Evolutionary conservation across 1,284 basidiomycete genomes (phyloP).

Genomic region (Cryptococcus depauperatus): DNA sequence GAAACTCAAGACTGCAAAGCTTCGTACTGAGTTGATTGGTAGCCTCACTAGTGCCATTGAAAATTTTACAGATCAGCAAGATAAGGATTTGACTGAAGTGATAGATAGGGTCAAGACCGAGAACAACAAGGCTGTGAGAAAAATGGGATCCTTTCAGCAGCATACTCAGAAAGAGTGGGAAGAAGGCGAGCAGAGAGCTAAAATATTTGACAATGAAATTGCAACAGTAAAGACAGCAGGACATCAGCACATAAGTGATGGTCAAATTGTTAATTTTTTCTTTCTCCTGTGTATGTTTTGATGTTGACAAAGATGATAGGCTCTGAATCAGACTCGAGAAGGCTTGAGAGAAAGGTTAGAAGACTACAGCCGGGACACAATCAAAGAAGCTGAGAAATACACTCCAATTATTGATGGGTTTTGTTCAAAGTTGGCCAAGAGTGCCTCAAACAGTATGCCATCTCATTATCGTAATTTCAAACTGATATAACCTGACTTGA

Average conservation of each 20-base stretch:
- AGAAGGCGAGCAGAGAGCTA: slow-evolving; percentile 4
- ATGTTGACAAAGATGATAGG: slow-evolving; percentile 8
- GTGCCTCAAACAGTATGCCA: slow-evolving; percentile 22
- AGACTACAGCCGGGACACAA: slow-evolving; percentile 21
- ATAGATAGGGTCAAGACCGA: slow-evolving; percentile 53
- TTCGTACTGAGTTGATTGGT: slow-evolving; percentile 63
- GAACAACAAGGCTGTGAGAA: slow-evolving; percentile 53
- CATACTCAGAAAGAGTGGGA: slow-evolving; percentile 4
- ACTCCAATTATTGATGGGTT: slow-evolving; percentile 20
- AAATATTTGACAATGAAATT: slow-evolving; percentile 10
- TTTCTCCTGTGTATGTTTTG: background rate
- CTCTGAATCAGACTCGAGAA: slow-evolving; percentile 20
- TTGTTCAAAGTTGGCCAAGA: slow-evolving; percentile 18
- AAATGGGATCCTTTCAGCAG: slow-evolving; percentile 13
- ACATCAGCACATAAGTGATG: slow-evolving; percentile 16
- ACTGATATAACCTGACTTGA: background rate
- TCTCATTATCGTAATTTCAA: background rate
- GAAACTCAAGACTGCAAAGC: slow-evolving; percentile 55
- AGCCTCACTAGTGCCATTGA: slow-evolving; percentile 63
- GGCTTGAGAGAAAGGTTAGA: slow-evolving; percentile 21
- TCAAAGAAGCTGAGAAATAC: slow-evolving; percentile 19
- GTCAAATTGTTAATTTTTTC: slow-evolving; percentile 14
- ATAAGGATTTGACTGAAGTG: slow-evolving; percentile 58
- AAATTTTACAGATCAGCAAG: slow-evolving; percentile 61
- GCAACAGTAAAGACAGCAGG: slow-evolving; percentile 4